A percentile compares a stretch with the other conserved stretches of the same genome.
Evolutionary conservation across 768 basidiomycete species (phyloP).

Genomic region (Lepiota venenata): DNA sequence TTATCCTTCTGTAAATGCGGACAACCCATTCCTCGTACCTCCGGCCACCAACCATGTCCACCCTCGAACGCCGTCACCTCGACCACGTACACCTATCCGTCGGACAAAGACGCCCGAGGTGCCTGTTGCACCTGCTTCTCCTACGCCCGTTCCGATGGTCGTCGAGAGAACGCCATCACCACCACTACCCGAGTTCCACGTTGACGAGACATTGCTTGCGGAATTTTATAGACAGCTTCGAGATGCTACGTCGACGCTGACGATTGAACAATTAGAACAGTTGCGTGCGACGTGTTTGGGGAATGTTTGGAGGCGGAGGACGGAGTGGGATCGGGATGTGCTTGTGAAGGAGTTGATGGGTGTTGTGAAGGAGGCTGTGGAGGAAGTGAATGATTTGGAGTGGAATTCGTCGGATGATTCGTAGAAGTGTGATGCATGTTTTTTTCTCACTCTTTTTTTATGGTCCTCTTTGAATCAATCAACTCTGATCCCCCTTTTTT

Average conservation of each 20-base stretch:
- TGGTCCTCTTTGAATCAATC: too few relatives aligned
- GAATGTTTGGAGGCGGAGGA: conserved; percentile 76
- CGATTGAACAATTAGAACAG: conserved; percentile 91
- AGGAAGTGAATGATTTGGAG: conserved; percentile 46
- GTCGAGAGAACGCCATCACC: conserved; percentile 66
- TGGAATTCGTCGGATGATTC: too few relatives aligned
- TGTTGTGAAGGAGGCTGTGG: conserved; percentile 61
- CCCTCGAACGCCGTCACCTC: conserved; percentile 9
- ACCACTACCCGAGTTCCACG: conserved; percentile 73
- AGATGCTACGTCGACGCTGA: conserved; percentile 55
- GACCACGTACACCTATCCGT: conserved; percentile 14
- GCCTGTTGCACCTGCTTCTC: conserved; percentile 12
- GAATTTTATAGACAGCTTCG: conserved; percentile 48
- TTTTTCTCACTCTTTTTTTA: too few relatives aligned
- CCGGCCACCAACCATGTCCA: background rate
- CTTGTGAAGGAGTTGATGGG: conserved; percentile 58
- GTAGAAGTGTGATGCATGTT: too few relatives aligned
- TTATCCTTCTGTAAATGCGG: background rate
- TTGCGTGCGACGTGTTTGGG: conserved; percentile 81
- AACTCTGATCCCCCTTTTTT: too few relatives aligned
- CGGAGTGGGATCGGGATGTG: conserved; percentile 78
- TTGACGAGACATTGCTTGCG: conserved; percentile 49
- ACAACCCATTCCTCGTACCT: conserved; percentile 9
- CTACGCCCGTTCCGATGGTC: conserved; percentile 37
- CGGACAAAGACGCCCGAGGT: conserved; percentile 13